A percentile compares a stretch with the other conserved stretches of the same genome.
Conservation (phyloP, 2,329 filamentous ascomycete genomes). For the Scedosporium aurantiacum region DNA sequence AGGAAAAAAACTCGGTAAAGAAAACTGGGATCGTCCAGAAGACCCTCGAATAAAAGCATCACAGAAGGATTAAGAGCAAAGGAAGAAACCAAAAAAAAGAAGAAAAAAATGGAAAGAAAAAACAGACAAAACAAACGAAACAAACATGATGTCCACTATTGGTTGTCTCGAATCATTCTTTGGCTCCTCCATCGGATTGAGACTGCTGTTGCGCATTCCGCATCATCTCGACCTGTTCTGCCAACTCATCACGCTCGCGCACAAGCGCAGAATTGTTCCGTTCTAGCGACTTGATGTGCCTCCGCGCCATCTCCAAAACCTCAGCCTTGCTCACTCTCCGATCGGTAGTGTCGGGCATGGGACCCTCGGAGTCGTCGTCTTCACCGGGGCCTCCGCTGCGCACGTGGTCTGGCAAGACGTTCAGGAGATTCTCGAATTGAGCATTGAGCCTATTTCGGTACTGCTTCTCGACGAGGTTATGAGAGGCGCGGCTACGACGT, state of each 20-base stretch:
- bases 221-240: constrained; percentile 2
- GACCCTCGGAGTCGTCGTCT: constrained; percentile 5
- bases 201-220: not conserved
- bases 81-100: too few relatives aligned
- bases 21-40: too few relatives aligned
- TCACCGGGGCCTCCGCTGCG: constrained; percentile 8
- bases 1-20: too few relatives aligned
- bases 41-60: too few relatives aligned
- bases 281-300: constrained; percentile 22
- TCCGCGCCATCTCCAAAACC: constrained; percentile 22
- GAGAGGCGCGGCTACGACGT: constrained; percentile 19
- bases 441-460: constrained; percentile 21
- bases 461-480: constrained; percentile 23
- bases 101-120: not conserved
- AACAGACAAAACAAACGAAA: not conserved
- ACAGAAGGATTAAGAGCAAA: too few relatives aligned
- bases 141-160: not conserved
- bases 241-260: constrained; percentile 18
- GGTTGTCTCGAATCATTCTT: not conserved
- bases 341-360: constrained; percentile 12
- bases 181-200: not conserved
- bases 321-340: constrained; percentile 24
- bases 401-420: constrained; percentile 15
- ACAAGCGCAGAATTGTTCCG: constrained; percentile 17
- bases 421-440: constrained; percentile 20